These are phyloP conservation scores for Populus simonii DNA, from an alignment of 345 rosid genomes.

Conservation along the genomic window DNA sequence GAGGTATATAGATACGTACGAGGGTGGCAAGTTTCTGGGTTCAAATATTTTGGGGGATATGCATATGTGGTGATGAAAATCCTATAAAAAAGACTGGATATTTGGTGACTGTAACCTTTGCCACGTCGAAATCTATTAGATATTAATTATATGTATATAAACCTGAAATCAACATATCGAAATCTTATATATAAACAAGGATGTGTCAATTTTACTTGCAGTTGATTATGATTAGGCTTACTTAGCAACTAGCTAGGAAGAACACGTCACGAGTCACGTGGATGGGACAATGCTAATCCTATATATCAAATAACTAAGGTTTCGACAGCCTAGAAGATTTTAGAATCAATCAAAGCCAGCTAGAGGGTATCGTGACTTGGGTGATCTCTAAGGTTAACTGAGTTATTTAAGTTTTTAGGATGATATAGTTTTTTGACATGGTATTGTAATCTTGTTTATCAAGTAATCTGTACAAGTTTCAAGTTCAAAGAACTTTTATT, in stretches of 20 bases:
- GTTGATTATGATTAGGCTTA: neutral
- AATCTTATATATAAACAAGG: slow-evolving; percentile 3
- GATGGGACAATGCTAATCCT: no score
- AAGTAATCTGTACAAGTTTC: no score
- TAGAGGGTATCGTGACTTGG: no score
- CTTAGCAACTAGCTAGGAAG: slow-evolving; percentile 1
- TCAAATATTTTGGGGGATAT: neutral
- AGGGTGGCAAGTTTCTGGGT: neutral
- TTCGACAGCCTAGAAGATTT: no score
- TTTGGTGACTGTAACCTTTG: neutral
- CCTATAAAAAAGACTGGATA: neutral
- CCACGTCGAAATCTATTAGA: neutral
- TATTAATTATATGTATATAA: neutral
- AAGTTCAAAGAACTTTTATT: no score
- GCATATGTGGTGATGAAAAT: neutral
- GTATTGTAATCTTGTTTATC: no score
- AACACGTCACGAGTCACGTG: neutral
- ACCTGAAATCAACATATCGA: no score
- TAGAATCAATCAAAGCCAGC: no score
- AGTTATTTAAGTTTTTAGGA: no score
- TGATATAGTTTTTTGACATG: no score
- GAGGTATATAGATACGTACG: neutral
- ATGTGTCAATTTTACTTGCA: neutral
- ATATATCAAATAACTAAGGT: no score
- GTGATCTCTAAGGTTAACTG: no score